These are phyloP conservation scores for Talaromyces sp. DNA, from an alignment of 2,329 filamentous ascomycete genomes.

Conservation along the genomic window DNA sequence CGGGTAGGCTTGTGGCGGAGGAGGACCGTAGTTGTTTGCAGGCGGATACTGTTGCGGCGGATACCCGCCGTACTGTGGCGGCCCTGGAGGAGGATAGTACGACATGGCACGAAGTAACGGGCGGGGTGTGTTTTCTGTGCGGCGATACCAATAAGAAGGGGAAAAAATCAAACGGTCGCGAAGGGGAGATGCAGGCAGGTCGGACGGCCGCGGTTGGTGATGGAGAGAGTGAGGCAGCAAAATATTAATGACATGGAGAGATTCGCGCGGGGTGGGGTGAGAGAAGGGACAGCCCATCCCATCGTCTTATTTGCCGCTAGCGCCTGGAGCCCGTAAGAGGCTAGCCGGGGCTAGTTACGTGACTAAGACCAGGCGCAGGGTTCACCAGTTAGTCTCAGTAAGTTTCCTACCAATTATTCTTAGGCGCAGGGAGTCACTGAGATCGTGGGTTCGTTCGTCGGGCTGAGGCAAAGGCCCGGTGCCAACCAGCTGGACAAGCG, in stretches of 20 bases:
- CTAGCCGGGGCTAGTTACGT: neutral
- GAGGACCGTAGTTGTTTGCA: conserved; percentile 32
- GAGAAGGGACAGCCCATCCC: neutral
- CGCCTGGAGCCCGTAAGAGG: neutral
- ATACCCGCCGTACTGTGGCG: conserved; percentile 43
- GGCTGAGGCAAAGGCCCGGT: neutral
- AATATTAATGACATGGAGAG: neutral
- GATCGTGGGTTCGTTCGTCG: neutral
- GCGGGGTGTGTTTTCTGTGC: neutral
- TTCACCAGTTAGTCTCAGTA: neutral
- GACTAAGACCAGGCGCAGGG: neutral
- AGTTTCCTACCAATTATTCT: too few relatives aligned
- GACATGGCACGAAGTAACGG: conserved; percentile 47
- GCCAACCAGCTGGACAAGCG: neutral
- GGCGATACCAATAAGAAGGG: neutral
- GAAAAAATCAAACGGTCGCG: neutral
- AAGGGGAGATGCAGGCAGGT: neutral
- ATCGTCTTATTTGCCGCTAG: neutral
- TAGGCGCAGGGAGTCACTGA: too few relatives aligned
- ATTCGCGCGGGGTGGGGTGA: neutral
- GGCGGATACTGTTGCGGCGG: conserved; percentile 43
- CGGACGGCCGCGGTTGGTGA: neutral
- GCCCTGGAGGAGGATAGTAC: conserved; percentile 55
- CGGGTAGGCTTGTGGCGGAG: conserved; percentile 36
- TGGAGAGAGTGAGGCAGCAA: neutral